phyloP scores from a whole-genome alignment of 2,329 filamentous ascomycete genomes.

The Trichophyton verrucosum region DNA sequence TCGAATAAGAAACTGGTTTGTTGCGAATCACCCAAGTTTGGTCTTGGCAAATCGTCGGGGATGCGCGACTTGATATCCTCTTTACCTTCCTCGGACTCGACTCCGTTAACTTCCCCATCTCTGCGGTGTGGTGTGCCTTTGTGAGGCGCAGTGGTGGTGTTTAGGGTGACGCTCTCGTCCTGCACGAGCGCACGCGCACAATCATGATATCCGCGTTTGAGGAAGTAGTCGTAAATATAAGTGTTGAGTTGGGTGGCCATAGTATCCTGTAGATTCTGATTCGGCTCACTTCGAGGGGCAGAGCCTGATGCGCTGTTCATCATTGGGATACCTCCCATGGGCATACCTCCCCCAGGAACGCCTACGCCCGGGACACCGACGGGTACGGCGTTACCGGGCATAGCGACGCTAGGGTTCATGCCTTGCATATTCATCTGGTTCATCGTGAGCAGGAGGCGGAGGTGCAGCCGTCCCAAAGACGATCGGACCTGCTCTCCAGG shows the following conservation, averaged over 20 bases:
- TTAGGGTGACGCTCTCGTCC: slow-evolving; percentile 49
- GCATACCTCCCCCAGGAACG: slow-evolving; percentile 37
- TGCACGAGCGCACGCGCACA: slow-evolving; percentile 64
- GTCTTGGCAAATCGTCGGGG: slow-evolving; percentile 63
- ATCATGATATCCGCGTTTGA: slow-evolving; percentile 73
- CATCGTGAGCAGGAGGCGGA: slow-evolving; percentile 31
- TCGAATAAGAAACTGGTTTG: slow-evolving; percentile 77
- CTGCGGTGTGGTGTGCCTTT: slow-evolving; percentile 60
- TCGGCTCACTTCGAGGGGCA: slow-evolving; percentile 32
- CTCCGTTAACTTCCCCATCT: slow-evolving; percentile 59
- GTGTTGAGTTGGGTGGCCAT: slow-evolving; percentile 44
- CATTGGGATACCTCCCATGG: slow-evolving; percentile 46
- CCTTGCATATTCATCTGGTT: slow-evolving; percentile 45
- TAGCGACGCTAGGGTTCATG: slow-evolving; percentile 44
- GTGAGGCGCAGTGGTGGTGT: slow-evolving; percentile 37
- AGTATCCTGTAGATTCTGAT: slow-evolving; percentile 24
- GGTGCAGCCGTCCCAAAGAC: slow-evolving; percentile 20
- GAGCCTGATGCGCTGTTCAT: slow-evolving; percentile 38
- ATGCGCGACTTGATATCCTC: slow-evolving; percentile 62
- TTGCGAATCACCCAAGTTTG: slow-evolving; percentile 46
- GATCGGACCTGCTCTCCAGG: slow-evolving; percentile 12
- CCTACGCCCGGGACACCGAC: slow-evolving; percentile 19
- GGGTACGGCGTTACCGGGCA: slow-evolving; percentile 45
- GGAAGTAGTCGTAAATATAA: slow-evolving; percentile 62
- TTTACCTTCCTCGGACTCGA: slow-evolving; percentile 65